Percentiles rank a stretch among this genome's conserved stretches.
Evolutionary conservation across 768 basidiomycete species (phyloP).

Genomic region (Macrolepiota albuminosa): DNA sequence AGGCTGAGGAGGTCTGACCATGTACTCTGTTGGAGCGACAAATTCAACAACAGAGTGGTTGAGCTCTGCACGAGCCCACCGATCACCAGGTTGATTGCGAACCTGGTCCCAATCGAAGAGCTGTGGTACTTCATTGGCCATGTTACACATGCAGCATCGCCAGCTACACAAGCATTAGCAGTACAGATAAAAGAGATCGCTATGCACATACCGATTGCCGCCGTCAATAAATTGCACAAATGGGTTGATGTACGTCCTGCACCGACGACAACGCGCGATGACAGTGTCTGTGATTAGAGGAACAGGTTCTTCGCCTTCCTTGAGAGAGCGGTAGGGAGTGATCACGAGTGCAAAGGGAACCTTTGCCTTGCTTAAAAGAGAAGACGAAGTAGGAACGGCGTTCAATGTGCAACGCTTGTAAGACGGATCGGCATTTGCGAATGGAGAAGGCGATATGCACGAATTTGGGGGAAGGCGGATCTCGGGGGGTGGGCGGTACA

Average conservation of each 20-base stretch:
- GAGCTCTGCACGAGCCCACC: slow-evolving; percentile 91
- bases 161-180: slow-evolving; percentile 46
- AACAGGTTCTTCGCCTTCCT: slow-evolving; percentile 78
- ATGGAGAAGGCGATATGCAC: slow-evolving; percentile 70
- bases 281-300: slow-evolving; percentile 92
- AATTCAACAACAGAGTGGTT: slow-evolving; percentile 95
- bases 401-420: slow-evolving; percentile 92
- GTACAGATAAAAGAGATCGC: background rate
- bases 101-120: slow-evolving; percentile 98
- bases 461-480: slow-evolving; percentile 86
- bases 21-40: slow-evolving; percentile 97
- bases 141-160: slow-evolving; percentile 99
- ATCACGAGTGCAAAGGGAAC: slow-evolving; percentile 85
- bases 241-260: slow-evolving; percentile 96
- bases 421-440: slow-evolving; percentile 81
- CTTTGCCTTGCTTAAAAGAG: slow-evolving; percentile 84
- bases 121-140: slow-evolving; percentile 98
- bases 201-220: slow-evolving; percentile 68
- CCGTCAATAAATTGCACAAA: slow-evolving; percentile 98
- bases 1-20: slow-evolving; percentile 98
- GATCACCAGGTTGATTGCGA: slow-evolving; percentile 89
- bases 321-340: slow-evolving; percentile 84
- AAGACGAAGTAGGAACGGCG: slow-evolving; percentile 87
- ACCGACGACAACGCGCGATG: slow-evolving; percentile 93
- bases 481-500: slow-evolving; percentile 80